Evolutionary conservation across 2,329 filamentous ascomycete species (phyloP).

Genomic region (Chaetomium sp.): DNA sequence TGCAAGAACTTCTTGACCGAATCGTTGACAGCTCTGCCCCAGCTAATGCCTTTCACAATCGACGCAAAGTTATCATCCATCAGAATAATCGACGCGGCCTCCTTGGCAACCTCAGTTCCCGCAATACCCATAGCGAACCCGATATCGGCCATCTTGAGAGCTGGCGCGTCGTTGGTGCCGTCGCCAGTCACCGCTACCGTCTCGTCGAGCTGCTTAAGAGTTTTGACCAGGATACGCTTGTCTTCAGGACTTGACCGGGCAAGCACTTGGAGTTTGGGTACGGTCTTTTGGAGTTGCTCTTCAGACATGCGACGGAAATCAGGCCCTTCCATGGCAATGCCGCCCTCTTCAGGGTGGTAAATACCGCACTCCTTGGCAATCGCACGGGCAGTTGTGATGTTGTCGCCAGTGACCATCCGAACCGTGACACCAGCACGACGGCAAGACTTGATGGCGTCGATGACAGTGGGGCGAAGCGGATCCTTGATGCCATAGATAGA

Average conservation of each 20-base stretch:
- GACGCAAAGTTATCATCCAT: slow-evolving; percentile 59
- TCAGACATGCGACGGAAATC: slow-evolving; percentile 57
- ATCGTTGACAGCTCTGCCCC: slow-evolving; percentile 60
- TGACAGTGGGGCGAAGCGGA: slow-evolving; percentile 61
- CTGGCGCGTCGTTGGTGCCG: slow-evolving; percentile 60
- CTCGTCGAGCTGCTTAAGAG: slow-evolving; percentile 56
- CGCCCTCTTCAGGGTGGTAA: slow-evolving; percentile 41
- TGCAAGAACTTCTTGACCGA: slow-evolving; percentile 59
- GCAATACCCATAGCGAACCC: slow-evolving; percentile 63
- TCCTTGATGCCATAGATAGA: slow-evolving; percentile 70
- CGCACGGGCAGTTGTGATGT: slow-evolving; percentile 63
- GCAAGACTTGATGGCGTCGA: slow-evolving; percentile 60
- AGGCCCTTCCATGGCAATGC: slow-evolving; percentile 62
- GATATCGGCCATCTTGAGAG: slow-evolving; percentile 59
- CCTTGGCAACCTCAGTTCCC: slow-evolving; percentile 58
- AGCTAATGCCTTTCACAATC: slow-evolving; percentile 59
- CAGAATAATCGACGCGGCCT: slow-evolving; percentile 54
- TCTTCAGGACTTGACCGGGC: slow-evolving; percentile 62
- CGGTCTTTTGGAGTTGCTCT: slow-evolving; percentile 49
- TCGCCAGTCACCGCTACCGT: slow-evolving; percentile 62
- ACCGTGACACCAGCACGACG: slow-evolving; percentile 63
- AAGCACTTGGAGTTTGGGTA: slow-evolving; percentile 56
- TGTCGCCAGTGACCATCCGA: slow-evolving; percentile 65
- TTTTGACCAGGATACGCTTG: slow-evolving; percentile 56
- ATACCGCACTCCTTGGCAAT: slow-evolving; percentile 72